phyloP scores from a whole-genome alignment of 805 yeast species.

The Suhomyces sp. region DNA sequence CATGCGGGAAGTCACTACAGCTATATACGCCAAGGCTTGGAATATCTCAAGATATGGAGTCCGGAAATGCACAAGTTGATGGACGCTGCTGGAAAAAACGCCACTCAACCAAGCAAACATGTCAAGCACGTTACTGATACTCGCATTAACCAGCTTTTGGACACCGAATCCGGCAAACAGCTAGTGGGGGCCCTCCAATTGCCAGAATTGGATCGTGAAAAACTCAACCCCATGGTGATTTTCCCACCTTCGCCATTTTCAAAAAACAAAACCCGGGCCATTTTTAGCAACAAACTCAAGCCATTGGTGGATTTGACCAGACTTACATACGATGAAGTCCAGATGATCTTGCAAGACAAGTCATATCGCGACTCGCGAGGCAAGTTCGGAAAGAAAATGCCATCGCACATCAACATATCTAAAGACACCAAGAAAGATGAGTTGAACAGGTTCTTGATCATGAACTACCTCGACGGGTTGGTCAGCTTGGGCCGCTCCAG shows the following conservation, averaged over 20 bases:
- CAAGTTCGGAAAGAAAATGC: conserved; percentile 16
- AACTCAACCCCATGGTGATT: conserved; percentile 25
- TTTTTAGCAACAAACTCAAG: conserved; percentile 22
- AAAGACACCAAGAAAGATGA: conserved; percentile 10
- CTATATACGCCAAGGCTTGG: conserved; percentile 29
- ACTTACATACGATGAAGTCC: conserved; percentile 18
- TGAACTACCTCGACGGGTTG: conserved; percentile 29
- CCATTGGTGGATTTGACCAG: conserved; percentile 33
- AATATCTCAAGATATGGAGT: conserved; percentile 30
- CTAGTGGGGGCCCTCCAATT: not conserved
- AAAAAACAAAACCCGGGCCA: conserved; percentile 21
- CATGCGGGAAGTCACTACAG: conserved; percentile 27
- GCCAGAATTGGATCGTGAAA: conserved; percentile 1
- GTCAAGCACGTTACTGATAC: conserved; percentile 14
- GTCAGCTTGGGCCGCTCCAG: conserved; percentile 26
- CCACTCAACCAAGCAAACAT: conserved; percentile 8
- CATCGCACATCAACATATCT: conserved; percentile 5
- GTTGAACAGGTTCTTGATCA: conserved; percentile 32
- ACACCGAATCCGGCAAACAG: not conserved
- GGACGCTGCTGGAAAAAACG: conserved; percentile 10
- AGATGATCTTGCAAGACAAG: conserved; percentile 12
- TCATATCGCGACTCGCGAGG: conserved; percentile 17
- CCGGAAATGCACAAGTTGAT: conserved; percentile 28
- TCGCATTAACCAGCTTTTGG: conserved; percentile 6
- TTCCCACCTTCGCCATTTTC: conserved; percentile 31